A percentile compares a stretch with the other conserved stretches of the same genome.
phyloP scores from a whole-genome alignment of 495 filamentous ascomycete genomes.

The Lasiosphaeria hispida region DNA sequence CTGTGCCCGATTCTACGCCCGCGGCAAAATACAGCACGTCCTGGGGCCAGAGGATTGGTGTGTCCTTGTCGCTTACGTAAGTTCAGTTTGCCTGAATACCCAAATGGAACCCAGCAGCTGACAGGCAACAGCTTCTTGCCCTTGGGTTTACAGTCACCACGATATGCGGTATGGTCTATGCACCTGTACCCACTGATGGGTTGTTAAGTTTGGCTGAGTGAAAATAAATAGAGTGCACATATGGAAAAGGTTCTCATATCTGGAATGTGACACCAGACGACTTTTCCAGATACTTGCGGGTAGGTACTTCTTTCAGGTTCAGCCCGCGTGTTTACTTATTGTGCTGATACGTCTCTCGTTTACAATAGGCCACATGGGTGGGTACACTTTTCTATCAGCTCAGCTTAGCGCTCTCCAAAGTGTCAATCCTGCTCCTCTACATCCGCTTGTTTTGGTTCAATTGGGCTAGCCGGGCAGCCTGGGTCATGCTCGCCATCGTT shows the following conservation, averaged over 20 bases:
- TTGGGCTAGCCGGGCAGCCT: conserved; percentile 2
- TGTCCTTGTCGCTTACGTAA: neutral
- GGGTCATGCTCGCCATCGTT: conserved; percentile 13
- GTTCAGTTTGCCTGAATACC: neutral
- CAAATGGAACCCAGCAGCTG: too few species aligned
- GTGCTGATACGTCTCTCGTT: too few species aligned
- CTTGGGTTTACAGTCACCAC: neutral
- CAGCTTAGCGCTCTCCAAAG: neutral
- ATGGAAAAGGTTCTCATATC: neutral
- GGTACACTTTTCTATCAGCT: neutral
- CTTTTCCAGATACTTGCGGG: too few species aligned
- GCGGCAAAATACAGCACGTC: neutral
- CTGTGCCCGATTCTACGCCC: neutral
- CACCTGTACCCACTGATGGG: neutral
- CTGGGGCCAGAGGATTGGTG: neutral
- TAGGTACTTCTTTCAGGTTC: too few species aligned
- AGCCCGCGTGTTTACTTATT: too few species aligned
- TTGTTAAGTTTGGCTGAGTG: too few species aligned
- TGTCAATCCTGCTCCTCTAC: conserved; percentile 19
- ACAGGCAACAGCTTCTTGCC: neutral
- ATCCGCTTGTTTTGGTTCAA: neutral
- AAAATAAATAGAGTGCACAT: neutral
- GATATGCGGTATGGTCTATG: neutral
- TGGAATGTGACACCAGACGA: neutral
- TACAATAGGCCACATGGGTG: neutral